phyloP scores from a whole-genome alignment of 2,329 filamentous ascomycete species.

The Pestalotiopsis sp. region DNA sequence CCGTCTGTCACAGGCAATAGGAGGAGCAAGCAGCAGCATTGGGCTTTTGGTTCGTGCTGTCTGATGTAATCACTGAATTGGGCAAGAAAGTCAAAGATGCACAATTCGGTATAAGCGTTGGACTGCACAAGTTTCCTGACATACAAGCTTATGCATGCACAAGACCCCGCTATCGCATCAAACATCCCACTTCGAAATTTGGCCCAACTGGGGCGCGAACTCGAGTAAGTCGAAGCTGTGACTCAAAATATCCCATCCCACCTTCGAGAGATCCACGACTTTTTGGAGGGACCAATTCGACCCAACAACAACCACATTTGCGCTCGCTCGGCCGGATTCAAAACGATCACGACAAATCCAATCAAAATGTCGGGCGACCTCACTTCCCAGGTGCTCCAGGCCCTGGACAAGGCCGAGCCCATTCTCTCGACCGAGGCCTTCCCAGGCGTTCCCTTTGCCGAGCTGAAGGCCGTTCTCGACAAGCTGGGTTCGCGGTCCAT shows the following conservation, averaged over 20 bases:
- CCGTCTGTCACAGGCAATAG: neutral
- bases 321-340: neutral
- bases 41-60: neutral
- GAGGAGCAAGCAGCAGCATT: neutral
- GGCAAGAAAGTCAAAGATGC: neutral
- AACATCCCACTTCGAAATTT: slow-evolving; percentile 13
- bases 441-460: slow-evolving; percentile 64
- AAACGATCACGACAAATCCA: neutral
- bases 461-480: slow-evolving; percentile 86
- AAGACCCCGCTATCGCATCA: slow-evolving; percentile 7
- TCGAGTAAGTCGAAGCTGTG: neutral
- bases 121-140: neutral
- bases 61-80: neutral
- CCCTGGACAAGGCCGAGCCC: slow-evolving; percentile 64
- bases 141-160: neutral
- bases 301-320: neutral
- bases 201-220: neutral
- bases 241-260: slow-evolving; percentile 13
- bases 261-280: neutral
- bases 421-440: slow-evolving; percentile 72
- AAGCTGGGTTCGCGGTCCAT: slow-evolving; percentile 82
- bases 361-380: slow-evolving; percentile 60
- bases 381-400: slow-evolving; percentile 65
- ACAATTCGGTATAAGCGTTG: neutral
- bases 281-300: slow-evolving; percentile 2